A percentile compares a stretch with the other conserved stretches of the same genome.
Evolutionary conservation across 2,329 filamentous ascomycete genomes (phyloP).

Genomic region (Thyridium curvatum): DNA sequence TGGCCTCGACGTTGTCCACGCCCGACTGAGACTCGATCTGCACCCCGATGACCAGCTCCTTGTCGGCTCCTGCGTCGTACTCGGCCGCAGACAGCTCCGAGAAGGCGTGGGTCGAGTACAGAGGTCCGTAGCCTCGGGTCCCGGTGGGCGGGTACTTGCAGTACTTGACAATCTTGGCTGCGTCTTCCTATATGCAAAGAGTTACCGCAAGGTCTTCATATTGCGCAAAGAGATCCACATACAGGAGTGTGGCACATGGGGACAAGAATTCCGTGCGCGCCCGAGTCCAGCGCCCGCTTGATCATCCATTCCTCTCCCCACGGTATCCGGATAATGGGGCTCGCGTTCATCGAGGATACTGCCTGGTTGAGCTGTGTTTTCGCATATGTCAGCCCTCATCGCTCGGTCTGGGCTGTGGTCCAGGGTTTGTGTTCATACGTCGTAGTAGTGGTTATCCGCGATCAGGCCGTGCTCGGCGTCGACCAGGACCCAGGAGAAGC

Average conservation of each 20-base stretch:
- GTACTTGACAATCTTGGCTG: constrained; percentile 12
- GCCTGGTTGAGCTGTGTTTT: constrained; percentile 13
- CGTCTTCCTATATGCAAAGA: constrained; percentile 8
- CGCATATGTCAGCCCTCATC: background rate
- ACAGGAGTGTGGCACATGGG: constrained; percentile 24
- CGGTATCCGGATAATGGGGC: constrained; percentile 37
- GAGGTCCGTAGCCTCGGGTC: constrained; percentile 20
- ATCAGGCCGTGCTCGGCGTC: constrained; percentile 32
- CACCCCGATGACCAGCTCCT: constrained; percentile 22
- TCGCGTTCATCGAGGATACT: constrained; percentile 31
- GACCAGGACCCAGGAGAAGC: constrained; percentile 28
- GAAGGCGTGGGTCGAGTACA: constrained; percentile 24
- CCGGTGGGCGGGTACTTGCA: constrained; percentile 14
- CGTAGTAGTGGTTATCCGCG: constrained; percentile 27
- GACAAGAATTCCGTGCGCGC: constrained; percentile 52
- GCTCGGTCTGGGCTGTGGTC: background rate
- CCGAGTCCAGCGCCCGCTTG: constrained; percentile 53
- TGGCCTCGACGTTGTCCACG: constrained; percentile 34
- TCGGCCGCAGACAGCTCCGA: constrained; percentile 14
- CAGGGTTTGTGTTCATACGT: constrained; percentile 12
- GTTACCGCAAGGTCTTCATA: background rate
- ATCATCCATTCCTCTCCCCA: constrained; percentile 57
- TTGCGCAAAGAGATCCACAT: background rate
- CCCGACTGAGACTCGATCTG: constrained; percentile 33
- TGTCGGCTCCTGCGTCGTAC: constrained; percentile 26